A percentile compares a stretch with the other conserved stretches of the same genome.
Evolutionary conservation across 495 filamentous ascomycete species (phyloP).

Genomic region (Penicillium mononematosum): DNA sequence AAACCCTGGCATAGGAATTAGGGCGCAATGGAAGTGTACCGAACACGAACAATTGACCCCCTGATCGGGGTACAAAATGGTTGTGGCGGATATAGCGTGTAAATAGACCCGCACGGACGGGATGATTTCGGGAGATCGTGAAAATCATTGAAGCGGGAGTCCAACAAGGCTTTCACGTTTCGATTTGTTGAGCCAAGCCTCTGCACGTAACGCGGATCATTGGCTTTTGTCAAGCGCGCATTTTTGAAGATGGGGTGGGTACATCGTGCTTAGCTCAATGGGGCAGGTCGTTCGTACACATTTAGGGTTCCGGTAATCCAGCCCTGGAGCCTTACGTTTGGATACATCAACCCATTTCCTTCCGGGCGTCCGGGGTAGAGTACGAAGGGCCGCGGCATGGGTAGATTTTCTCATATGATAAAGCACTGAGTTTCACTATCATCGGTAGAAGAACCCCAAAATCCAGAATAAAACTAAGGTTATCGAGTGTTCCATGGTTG

Average conservation of each 20-base stretch:
- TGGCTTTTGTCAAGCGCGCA: background rate
- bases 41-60: background rate
- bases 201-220: background rate
- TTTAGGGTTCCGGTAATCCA: background rate
- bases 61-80: background rate
- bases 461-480: background rate
- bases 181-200: background rate
- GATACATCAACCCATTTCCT: background rate
- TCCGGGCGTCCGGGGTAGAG: background rate
- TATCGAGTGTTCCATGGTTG: background rate
- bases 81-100: background rate
- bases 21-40: background rate
- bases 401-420: background rate
- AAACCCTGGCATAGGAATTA: background rate
- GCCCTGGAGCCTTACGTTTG: background rate
- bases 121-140: background rate
- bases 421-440: background rate
- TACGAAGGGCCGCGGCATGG: background rate
- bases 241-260: too few relatives aligned
- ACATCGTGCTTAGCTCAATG: too few relatives aligned
- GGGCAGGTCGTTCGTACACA: too few relatives aligned
- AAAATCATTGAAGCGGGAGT: background rate
- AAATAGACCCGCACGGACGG: background rate
- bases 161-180: background rate
- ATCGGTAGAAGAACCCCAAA: background rate